Evolutionary conservation across 139 green algal species (phyloP).

Genomic region (Gonium pectorale): DNA sequence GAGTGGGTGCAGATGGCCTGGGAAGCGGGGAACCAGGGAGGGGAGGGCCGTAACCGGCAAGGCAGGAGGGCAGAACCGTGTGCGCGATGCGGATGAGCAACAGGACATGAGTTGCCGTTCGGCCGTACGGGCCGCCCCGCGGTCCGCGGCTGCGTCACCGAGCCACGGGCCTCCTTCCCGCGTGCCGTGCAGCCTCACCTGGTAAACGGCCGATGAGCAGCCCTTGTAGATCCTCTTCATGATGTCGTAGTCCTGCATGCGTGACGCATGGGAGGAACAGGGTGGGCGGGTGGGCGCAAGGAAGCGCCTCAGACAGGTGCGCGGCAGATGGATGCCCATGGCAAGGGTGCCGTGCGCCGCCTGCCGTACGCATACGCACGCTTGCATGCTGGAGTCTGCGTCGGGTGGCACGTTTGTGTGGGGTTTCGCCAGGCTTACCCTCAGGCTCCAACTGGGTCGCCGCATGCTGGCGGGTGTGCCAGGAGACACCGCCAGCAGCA

Average conservation of each 20-base stretch:
- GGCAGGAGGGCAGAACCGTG: neutral
- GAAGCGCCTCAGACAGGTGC: neutral
- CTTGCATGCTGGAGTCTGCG: neutral
- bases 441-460: neutral
- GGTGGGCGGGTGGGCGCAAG: neutral
- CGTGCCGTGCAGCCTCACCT: too few relatives aligned
- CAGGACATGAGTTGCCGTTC: too few relatives aligned
- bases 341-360: neutral
- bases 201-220: neutral
- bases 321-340: neutral
- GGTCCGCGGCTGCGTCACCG: too few relatives aligned
- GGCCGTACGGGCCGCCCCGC: too few relatives aligned
- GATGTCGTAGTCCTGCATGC: neutral
- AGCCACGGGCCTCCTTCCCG: too few relatives aligned
- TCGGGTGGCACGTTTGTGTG: too few relatives aligned
- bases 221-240: constrained; percentile 23
- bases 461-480: neutral
- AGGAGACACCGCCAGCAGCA: neutral
- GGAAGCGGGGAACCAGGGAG: neutral
- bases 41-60: neutral
- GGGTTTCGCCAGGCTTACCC: too few relatives aligned
- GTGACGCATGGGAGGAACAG: neutral
- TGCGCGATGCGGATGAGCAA: neutral
- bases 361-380: neutral
- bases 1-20: constrained; percentile 12